A percentile compares a stretch with the other conserved stretches of the same genome.
Conservation (phyloP, 2,329 filamentous ascomycete species). For the Pseudogymnoascus sp. region DNA sequence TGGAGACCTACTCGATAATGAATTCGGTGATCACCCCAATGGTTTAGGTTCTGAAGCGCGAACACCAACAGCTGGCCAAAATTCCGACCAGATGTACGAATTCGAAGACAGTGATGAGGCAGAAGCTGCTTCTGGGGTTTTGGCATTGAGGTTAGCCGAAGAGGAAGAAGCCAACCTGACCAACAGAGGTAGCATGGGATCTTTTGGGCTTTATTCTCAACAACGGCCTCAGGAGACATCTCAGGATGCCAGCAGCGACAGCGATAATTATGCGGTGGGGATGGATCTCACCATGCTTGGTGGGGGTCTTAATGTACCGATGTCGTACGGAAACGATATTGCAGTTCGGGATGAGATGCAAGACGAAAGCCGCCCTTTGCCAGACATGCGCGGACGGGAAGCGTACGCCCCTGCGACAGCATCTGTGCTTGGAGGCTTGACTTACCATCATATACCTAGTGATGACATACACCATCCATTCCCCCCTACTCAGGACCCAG, state of each 20-base stretch:
- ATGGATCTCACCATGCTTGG: constrained; percentile 70
- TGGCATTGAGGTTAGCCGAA: constrained; percentile 78
- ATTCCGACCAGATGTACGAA: constrained; percentile 23
- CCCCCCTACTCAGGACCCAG: constrained; percentile 29
- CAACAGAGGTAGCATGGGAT: constrained; percentile 51
- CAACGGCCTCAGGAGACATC: constrained; percentile 35
- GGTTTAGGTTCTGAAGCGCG: neutral
- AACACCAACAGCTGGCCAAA: neutral
- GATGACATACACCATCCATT: constrained; percentile 51
- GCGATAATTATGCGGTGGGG: constrained; percentile 50
- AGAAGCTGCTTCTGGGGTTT: constrained; percentile 75
- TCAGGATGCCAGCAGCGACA: constrained; percentile 52
- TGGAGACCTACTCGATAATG: constrained; percentile 40
- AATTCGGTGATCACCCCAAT: constrained; percentile 38
- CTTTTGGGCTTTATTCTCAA: constrained; percentile 41
- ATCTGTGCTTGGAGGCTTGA: constrained; percentile 27
- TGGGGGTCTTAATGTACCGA: constrained; percentile 58
- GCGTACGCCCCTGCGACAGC: constrained; percentile 21
- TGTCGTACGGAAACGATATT: constrained; percentile 49
- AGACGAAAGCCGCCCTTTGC: constrained; percentile 41
- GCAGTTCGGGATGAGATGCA: constrained; percentile 32
- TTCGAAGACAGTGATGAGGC: constrained; percentile 67
- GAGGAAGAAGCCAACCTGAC: constrained; percentile 68
- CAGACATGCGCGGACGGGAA: constrained; percentile 30
- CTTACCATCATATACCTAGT: constrained; percentile 34